Evolutionary conservation across 2,329 filamentous ascomycete species (phyloP), one percentile per base, ranked within the genome.

Genomic region (Ilyonectria mors-panacis): DNA sequence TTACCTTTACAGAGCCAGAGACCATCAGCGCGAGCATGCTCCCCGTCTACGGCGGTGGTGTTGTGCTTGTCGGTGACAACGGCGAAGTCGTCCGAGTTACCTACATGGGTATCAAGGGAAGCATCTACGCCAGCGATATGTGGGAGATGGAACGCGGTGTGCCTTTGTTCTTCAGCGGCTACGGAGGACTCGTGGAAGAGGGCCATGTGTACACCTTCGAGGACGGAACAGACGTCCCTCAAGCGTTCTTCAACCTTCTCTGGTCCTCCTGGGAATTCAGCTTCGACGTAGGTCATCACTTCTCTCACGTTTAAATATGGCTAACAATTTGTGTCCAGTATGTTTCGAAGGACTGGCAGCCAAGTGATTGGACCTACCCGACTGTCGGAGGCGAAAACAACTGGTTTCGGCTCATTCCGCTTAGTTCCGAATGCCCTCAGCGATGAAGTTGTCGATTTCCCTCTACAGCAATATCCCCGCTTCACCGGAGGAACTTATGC

Each of bases 81-180:
- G 50, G 50, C 13, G 63, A 66, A 7, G 39, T 53, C 17, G 42
- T 66, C 12, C 33, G 37, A 17, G 39, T 61, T n/a, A 62, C 63
- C 37, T 66, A 66, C 44, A 56, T 66, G 48, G 63, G 63, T 51
- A 61, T 66, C 33, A 66, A 66, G 23, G 58, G 63, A 39, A 62
- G 57, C 33, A 45, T 66, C 17, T 55, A 61, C 23, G 58, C 51
- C 5, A 53, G 48, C 33, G 57, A 61, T 21, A 56, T 48, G 9
- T 59, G 63, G 63, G 51, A 66, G 19, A 62, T 62, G 59, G n/a
- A 56, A 15, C 59, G 59, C n/a, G 63, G 59, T 26, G 19, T 37
- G 17, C 57, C 50, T 3, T 19, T 60, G 33, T 48, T 55, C 23
- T 45, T 66, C 7, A 42, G 42, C n/a, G 57, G 48, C 33, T 60